Conservation (phyloP, 768 basidiomycete genomes). For the Glaciozyma martinii region DNA sequence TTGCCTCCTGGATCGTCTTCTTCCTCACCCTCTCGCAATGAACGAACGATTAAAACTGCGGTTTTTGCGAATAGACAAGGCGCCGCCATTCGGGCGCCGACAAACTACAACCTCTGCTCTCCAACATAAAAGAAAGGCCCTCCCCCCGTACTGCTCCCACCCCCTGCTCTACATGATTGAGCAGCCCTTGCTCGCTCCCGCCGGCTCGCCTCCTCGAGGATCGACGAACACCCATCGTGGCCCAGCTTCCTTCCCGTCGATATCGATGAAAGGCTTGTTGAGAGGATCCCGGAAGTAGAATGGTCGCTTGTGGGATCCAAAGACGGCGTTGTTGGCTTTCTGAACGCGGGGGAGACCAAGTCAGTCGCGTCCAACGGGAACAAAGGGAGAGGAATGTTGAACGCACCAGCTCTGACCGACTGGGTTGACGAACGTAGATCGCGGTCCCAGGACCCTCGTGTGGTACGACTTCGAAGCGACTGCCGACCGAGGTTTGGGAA, state of each 20-base stretch:
- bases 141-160: not conserved
- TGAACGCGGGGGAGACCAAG: not conserved
- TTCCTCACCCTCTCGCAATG: not conserved
- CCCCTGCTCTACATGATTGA: not conserved
- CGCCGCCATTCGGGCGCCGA: not conserved
- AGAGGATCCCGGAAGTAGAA: not conserved
- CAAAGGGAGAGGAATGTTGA: too few species aligned
- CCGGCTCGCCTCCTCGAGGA: slow-evolving; percentile 14
- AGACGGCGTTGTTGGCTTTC: slow-evolving; percentile 25
- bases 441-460: slow-evolving; percentile 26
- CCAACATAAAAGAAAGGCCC: not conserved
- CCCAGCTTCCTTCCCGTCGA: slow-evolving; percentile 26
- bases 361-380: not conserved
- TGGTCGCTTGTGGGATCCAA: slow-evolving; percentile 17
- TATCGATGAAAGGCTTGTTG: slow-evolving; percentile 18
- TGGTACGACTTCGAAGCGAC: slow-evolving; percentile 17
- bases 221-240: slow-evolving; percentile 29
- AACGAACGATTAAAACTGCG: not conserved
- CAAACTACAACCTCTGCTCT: not conserved
- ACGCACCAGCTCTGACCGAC: slow-evolving; percentile 18
- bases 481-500: not conserved
- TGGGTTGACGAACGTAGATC: slow-evolving; percentile 20
- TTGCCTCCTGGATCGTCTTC: not conserved
- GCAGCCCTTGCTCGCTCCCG: not conserved
- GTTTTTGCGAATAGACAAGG: not conserved